phyloP scores from a whole-genome alignment of 169 alveolate species.

The Besnoitia besnoiti region DNA sequence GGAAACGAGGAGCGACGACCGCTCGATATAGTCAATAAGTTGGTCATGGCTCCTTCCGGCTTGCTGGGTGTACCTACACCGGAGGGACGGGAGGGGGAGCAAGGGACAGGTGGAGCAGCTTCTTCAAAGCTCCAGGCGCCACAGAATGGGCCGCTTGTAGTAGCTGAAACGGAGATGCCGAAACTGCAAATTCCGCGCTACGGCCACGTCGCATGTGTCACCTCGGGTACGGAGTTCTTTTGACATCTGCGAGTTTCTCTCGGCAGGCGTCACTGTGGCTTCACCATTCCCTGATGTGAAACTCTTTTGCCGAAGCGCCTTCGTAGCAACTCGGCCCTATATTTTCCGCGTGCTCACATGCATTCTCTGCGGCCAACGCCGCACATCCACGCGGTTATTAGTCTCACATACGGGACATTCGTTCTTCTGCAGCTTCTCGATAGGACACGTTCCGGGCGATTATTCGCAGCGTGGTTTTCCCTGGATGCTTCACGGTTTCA shows the following conservation, averaged over 20 bases:
- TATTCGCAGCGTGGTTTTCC: too few species aligned
- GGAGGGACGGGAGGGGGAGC: not conserved
- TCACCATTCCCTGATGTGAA: too few species aligned
- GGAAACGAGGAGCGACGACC: constrained; percentile 20
- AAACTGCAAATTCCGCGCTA: constrained; percentile 1
- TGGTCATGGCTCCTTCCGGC: not conserved
- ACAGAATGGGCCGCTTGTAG: not conserved
- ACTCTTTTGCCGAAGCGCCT: too few species aligned
- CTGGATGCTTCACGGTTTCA: too few species aligned
- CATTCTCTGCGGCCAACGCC: too few species aligned
- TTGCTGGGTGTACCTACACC: not conserved
- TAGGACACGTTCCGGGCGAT: too few species aligned
- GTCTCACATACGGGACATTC: too few species aligned
- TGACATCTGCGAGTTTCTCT: too few species aligned
- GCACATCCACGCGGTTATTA: too few species aligned
- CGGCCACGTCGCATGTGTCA: constrained; percentile 31
- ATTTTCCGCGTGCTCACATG: too few species aligned
- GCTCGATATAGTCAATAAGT: not conserved
- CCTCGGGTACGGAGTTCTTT: not conserved
- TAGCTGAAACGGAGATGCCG: not conserved
- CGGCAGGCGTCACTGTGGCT: too few species aligned
- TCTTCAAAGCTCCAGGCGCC: not conserved
- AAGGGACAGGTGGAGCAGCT: not conserved
- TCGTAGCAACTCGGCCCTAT: not conserved
- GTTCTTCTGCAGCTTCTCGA: too few species aligned